Percentiles rank a stretch among this genome's conserved stretches.
phyloP scores from a whole-genome alignment of 805 yeast genomes.

The Kodamaea hsintzibuensis region DNA sequence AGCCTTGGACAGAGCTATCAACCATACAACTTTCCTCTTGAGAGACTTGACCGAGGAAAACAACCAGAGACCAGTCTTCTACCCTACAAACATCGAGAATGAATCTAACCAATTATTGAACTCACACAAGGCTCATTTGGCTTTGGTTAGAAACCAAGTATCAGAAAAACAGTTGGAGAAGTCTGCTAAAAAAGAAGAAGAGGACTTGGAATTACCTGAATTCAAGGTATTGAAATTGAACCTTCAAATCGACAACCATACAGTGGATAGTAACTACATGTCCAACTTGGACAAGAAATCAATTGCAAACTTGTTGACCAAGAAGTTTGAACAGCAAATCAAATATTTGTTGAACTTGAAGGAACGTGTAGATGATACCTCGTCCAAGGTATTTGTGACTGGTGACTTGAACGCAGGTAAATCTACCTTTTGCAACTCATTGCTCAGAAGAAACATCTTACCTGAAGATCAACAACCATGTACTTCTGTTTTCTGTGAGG shows the following conservation, averaged over 20 bases:
- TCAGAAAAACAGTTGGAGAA: slow-evolving; percentile 18
- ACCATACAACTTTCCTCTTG: slow-evolving; percentile 51
- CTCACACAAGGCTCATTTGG: slow-evolving; percentile 53
- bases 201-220: slow-evolving; percentile 29
- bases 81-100: slow-evolving; percentile 49
- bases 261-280: slow-evolving; percentile 42
- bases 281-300: slow-evolving; percentile 65
- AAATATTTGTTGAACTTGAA: slow-evolving; percentile 70
- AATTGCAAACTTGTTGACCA: slow-evolving; percentile 66
- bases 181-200: slow-evolving; percentile 12
- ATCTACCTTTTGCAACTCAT: slow-evolving; percentile 91
- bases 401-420: slow-evolving; percentile 98
- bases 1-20: slow-evolving; percentile 61
- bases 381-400: slow-evolving; percentile 92
- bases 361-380: slow-evolving; percentile 85
- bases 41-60: slow-evolving; percentile 57
- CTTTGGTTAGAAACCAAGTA: slow-evolving; percentile 45
- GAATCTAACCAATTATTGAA: slow-evolving; percentile 41
- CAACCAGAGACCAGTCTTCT: slow-evolving; percentile 57
- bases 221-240: slow-evolving; percentile 65
- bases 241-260: slow-evolving; percentile 44
- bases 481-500: slow-evolving; percentile 94
- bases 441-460: slow-evolving; percentile 69
- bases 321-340: slow-evolving; percentile 62
- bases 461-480: slow-evolving; percentile 99